phyloP scores from a whole-genome alignment of 495 filamentous ascomycete genomes.

The Penicillium nucicola region DNA sequence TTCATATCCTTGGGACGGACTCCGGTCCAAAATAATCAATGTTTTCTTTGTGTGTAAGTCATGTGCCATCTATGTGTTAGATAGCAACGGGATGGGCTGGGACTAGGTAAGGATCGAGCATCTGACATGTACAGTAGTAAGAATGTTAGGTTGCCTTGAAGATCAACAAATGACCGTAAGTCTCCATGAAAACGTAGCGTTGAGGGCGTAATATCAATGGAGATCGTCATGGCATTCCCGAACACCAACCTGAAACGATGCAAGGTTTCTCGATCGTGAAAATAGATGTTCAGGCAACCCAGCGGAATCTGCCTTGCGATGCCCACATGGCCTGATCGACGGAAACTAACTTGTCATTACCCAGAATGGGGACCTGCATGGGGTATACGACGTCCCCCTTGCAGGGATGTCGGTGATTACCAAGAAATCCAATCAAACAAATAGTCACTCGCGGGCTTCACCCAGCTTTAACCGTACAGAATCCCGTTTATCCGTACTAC shows the following conservation, averaged over 20 bases:
- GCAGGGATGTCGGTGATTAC: background rate
- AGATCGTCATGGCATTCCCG: background rate
- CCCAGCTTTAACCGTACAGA: no score
- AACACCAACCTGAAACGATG: background rate
- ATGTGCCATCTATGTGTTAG: no score
- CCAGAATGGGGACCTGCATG: background rate
- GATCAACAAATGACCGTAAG: no score
- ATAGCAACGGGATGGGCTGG: no score
- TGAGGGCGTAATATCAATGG: background rate
- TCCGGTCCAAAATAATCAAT: no score
- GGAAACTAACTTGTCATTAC: background rate
- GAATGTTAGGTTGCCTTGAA: no score
- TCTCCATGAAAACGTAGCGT: no score
- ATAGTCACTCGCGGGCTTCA: background rate
- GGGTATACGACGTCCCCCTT: background rate
- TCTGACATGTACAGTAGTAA: no score
- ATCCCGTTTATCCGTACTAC: no score
- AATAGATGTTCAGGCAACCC: background rate
- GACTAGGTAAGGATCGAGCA: no score
- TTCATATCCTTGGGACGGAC: no score
- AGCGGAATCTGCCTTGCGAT: background rate
- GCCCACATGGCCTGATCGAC: constrained; percentile 9
- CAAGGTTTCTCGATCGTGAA: background rate
- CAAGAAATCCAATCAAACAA: background rate
- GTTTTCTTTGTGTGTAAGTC: no score